phyloP scores from a whole-genome alignment of 768 basidiomycete species.

The Trametopsis cervina region DNA sequence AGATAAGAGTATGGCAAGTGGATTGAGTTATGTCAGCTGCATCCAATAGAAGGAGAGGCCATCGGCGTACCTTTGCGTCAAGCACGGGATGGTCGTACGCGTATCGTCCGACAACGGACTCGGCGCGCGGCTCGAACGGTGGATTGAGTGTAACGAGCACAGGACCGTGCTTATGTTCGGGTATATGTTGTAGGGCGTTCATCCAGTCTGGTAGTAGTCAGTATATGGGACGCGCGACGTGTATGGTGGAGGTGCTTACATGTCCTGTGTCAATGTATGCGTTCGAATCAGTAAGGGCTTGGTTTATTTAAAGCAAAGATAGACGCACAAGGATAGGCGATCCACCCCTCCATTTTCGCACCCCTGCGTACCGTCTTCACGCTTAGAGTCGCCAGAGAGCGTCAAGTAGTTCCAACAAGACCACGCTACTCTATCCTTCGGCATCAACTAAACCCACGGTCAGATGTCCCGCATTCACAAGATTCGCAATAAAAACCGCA shows the following conservation, averaged over 20 bases:
- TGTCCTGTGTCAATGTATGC: slow-evolving; percentile 4
- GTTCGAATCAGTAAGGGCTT: too few relatives aligned
- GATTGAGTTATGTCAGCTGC: too few relatives aligned
- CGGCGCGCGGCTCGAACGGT: slow-evolving; percentile 47
- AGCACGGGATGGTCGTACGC: slow-evolving; percentile 67
- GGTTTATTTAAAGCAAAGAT: too few relatives aligned
- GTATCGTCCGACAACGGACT: slow-evolving; percentile 35
- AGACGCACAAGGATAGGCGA: slow-evolving; percentile 45
- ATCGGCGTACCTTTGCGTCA: slow-evolving; percentile 37
- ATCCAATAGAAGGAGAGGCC: too few relatives aligned
- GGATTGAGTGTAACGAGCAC: slow-evolving; percentile 72
- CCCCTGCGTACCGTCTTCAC: slow-evolving; percentile 22
- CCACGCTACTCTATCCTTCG: slow-evolving; percentile 51
- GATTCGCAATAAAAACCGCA: too few relatives aligned
- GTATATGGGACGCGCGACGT: too few relatives aligned
- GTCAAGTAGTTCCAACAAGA: slow-evolving; percentile 81
- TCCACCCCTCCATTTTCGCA: slow-evolving; percentile 39
- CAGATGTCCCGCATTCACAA: neutral
- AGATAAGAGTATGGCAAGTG: too few relatives aligned
- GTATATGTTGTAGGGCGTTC: slow-evolving; percentile 69
- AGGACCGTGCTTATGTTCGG: slow-evolving; percentile 46
- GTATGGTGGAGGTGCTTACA: neutral
- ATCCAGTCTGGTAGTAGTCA: slow-evolving; percentile 49
- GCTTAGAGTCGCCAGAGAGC: slow-evolving; percentile 32
- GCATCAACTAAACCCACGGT: slow-evolving; percentile 50